Percentiles rank a stretch among this genome's conserved stretches.
These are phyloP conservation scores for Aegilops sharonensis DNA, from an alignment of 176 grass and related monocot species.

Conservation along the genomic window DNA sequence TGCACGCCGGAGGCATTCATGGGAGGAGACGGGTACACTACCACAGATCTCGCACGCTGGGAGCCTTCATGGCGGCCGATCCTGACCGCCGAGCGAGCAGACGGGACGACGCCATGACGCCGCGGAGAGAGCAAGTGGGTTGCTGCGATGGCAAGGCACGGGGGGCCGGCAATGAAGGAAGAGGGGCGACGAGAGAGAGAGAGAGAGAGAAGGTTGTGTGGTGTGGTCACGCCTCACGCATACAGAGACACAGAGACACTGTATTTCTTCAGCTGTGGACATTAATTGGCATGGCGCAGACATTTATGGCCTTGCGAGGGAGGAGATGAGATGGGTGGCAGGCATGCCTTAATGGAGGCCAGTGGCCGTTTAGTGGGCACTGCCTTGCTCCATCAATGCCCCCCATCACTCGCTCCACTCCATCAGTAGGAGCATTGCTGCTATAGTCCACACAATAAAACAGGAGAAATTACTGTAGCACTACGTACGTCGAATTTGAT, in stretches of 20 bases:
- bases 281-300: conserved; percentile 57
- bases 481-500: background rate
- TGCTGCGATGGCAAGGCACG: conserved; percentile 6
- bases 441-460: background rate
- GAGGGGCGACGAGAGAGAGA: background rate
- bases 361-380: conserved; percentile 57
- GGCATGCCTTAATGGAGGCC: conserved; percentile 50
- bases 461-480: background rate
- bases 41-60: background rate
- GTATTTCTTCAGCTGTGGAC: background rate
- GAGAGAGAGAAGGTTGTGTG: conserved; percentile 5
- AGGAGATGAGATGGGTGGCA: conserved; percentile 21
- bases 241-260: no score
- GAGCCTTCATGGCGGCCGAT: conserved; percentile 27
- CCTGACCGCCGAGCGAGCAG: background rate
- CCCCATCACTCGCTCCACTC: conserved; percentile 12
- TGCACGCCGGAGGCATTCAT: conserved; percentile 13
- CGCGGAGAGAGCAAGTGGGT: conserved; percentile 1
- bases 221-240: background rate
- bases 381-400: conserved; percentile 45
- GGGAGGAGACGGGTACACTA: background rate
- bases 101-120: background rate
- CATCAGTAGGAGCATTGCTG: background rate
- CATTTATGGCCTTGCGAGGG: conserved; percentile 43
- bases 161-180: background rate